Conservation (phyloP, 2,329 filamentous ascomycete species). For the Diaporthe sp. region DNA sequence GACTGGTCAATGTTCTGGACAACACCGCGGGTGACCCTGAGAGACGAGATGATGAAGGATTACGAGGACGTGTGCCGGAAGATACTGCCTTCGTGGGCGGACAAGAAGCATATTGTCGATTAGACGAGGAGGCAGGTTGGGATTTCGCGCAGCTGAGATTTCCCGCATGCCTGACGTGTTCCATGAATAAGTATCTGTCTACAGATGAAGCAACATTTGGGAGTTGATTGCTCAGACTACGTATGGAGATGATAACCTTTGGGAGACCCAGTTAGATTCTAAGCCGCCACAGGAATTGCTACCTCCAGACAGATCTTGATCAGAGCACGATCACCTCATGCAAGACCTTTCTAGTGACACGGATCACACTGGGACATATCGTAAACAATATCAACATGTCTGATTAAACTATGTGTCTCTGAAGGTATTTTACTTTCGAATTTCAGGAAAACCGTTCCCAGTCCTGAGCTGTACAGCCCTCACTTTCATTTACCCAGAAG, state of each 20-base stretch:
- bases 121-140: conserved; percentile 49
- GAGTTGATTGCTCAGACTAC: background rate
- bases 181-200: background rate
- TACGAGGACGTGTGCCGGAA: conserved; percentile 82
- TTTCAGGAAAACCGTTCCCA: background rate
- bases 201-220: background rate
- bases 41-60: conserved; percentile 70
- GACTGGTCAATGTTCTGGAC: conserved; percentile 99
- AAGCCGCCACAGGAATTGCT: background rate
- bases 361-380: background rate
- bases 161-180: background rate
- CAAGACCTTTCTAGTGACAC: background rate
- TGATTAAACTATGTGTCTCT: background rate
- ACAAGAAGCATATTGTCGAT: conserved; percentile 71
- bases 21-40: conserved; percentile 73
- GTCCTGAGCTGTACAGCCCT: conserved; percentile 9
- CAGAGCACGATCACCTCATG: background rate
- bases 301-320: background rate
- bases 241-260: background rate
- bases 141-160: background rate
- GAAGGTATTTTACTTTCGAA: background rate
- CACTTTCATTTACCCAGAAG: no score
- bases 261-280: background rate
- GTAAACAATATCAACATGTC: conserved; percentile 1
- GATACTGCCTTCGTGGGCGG: conserved; percentile 75